Evolutionary conservation across 192 early-diverging fungal species (phyloP).

Genomic region (Coemansia sp.): DNA sequence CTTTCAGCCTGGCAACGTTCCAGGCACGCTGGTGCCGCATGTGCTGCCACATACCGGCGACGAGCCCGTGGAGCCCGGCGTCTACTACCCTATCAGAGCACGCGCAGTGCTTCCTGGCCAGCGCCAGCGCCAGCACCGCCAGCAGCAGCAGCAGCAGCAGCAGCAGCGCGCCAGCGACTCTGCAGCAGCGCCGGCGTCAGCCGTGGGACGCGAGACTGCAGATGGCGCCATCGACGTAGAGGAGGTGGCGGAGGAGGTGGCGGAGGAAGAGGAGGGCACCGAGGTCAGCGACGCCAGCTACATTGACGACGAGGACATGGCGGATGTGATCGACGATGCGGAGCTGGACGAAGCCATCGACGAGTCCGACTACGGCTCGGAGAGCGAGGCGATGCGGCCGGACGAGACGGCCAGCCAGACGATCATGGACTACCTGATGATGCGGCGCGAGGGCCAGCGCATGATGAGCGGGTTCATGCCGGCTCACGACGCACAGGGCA

Average conservation of each 20-base stretch:
- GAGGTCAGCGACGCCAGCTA: slow-evolving; percentile 9
- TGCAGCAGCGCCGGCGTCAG: slow-evolving; percentile 1
- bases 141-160: slow-evolving; percentile 4
- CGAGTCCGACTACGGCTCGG: slow-evolving; percentile 2
- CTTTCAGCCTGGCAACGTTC: slow-evolving; percentile 2
- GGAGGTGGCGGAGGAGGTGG: slow-evolving; percentile 28
- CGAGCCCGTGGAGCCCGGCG: slow-evolving; percentile 39
- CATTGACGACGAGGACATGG: slow-evolving; percentile 10
- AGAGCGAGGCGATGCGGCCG: slow-evolving; percentile 3
- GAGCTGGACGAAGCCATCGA: slow-evolving; percentile 7
- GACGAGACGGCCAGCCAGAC: slow-evolving; percentile 6
- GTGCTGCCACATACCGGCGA: slow-evolving; percentile 28
- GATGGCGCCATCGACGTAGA: slow-evolving; percentile 47
- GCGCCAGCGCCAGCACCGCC: slow-evolving; percentile 16
- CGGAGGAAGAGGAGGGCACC: neutral
- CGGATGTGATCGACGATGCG: slow-evolving; percentile 5
- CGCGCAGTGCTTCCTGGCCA: slow-evolving; percentile 41
- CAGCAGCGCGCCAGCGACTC: slow-evolving; percentile 1
- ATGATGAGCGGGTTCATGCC: slow-evolving; percentile 7
- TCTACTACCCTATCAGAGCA: slow-evolving; percentile 40
- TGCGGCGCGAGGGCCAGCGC: slow-evolving; percentile 15
- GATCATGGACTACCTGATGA: slow-evolving; percentile 14
- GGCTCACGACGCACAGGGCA: slow-evolving; percentile 2
- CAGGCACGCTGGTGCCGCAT: slow-evolving; percentile 12
- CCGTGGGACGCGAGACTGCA: slow-evolving; percentile 15